These are phyloP conservation scores for Pythium utonaiense DNA, from an alignment of 352 stramenopile genomes.

Conservation along the genomic window DNA sequence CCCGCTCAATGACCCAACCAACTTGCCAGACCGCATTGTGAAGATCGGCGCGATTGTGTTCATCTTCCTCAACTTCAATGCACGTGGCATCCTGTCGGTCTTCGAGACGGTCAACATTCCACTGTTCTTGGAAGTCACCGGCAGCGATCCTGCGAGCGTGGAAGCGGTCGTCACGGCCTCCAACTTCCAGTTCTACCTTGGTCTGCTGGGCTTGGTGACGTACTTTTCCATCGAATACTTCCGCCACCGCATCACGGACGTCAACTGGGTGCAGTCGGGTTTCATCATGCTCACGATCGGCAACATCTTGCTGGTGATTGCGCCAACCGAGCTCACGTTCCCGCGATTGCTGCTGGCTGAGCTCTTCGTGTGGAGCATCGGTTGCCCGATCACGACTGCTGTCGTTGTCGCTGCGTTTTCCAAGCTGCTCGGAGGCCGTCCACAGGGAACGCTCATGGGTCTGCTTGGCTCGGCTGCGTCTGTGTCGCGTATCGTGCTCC, in stretches of 20 bases:
- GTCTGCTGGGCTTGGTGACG: slow-evolving; percentile 61
- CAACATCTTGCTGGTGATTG: slow-evolving; percentile 53
- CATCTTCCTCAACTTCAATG: slow-evolving; percentile 80
- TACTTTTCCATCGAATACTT: slow-evolving; percentile 83
- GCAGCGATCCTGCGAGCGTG: slow-evolving; percentile 49
- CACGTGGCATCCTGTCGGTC: slow-evolving; percentile 70
- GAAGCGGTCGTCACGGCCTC: slow-evolving; percentile 58
- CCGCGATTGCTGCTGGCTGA: slow-evolving; percentile 45
- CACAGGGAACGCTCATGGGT: slow-evolving; percentile 79
- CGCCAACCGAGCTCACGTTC: slow-evolving; percentile 45
- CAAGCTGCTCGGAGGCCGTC: slow-evolving; percentile 66
- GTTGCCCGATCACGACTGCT: slow-evolving; percentile 71
- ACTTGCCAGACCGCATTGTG: slow-evolving; percentile 61
- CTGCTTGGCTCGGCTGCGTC: slow-evolving; percentile 70
- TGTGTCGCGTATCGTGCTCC: slow-evolving; percentile 70
- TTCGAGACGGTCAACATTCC: slow-evolving; percentile 87
- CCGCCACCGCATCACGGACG: slow-evolving; percentile 58
- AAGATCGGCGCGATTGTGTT: slow-evolving; percentile 70
- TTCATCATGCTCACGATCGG: slow-evolving; percentile 61
- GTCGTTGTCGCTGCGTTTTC: slow-evolving; percentile 76
- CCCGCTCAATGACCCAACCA: slow-evolving; percentile 48
- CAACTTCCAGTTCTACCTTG: slow-evolving; percentile 83
- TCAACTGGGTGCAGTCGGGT: slow-evolving; percentile 66
- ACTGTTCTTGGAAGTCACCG: slow-evolving; percentile 66
- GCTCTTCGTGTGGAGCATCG: slow-evolving; percentile 80